phyloP scores from a whole-genome alignment of 2,329 filamentous ascomycete genomes.

The Aaosphaeria arxii region DNA sequence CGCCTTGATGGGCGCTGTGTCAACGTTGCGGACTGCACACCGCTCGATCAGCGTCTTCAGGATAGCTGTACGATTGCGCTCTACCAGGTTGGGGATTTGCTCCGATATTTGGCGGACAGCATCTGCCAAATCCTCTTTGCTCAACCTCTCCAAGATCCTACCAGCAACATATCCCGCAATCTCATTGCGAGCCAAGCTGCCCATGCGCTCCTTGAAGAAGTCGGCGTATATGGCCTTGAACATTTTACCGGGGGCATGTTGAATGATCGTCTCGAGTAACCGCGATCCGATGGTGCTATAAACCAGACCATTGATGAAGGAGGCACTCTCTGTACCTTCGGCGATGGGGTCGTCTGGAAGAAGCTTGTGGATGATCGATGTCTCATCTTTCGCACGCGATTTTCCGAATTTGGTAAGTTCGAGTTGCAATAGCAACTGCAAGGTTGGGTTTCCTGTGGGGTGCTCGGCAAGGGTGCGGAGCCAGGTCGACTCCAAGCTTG shows the following conservation, averaged over 20 bases:
- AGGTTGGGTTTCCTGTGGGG: conserved; percentile 83
- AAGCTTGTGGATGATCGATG: conserved; percentile 71
- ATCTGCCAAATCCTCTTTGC: conserved; percentile 78
- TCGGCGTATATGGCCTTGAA: conserved; percentile 86
- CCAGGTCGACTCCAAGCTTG: conserved; percentile 73
- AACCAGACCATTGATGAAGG: conserved; percentile 80
- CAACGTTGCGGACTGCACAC: conserved; percentile 65
- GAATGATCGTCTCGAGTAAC: conserved; percentile 81
- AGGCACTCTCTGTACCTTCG: conserved; percentile 69
- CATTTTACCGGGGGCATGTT: conserved; percentile 75
- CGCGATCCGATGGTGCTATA: conserved; percentile 91
- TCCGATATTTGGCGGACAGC: conserved; percentile 71
- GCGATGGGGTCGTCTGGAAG: conserved; percentile 76
- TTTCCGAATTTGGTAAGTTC: conserved; percentile 75
- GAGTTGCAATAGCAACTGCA: conserved; percentile 86
- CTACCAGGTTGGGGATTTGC: conserved; percentile 69
- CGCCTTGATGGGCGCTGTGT: conserved; percentile 54
- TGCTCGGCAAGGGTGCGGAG: conserved; percentile 83
- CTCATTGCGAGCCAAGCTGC: conserved; percentile 81
- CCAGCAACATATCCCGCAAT: conserved; percentile 86
- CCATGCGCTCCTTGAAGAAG: conserved; percentile 76
- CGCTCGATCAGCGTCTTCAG: conserved; percentile 81
- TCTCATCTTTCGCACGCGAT: conserved; percentile 60
- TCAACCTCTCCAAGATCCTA: conserved; percentile 75
- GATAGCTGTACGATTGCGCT: conserved; percentile 73